Base-by-base conservation (phyloP, 176 grass and related monocot genomes). In the Miscanthus lutarioriparius region DNA sequence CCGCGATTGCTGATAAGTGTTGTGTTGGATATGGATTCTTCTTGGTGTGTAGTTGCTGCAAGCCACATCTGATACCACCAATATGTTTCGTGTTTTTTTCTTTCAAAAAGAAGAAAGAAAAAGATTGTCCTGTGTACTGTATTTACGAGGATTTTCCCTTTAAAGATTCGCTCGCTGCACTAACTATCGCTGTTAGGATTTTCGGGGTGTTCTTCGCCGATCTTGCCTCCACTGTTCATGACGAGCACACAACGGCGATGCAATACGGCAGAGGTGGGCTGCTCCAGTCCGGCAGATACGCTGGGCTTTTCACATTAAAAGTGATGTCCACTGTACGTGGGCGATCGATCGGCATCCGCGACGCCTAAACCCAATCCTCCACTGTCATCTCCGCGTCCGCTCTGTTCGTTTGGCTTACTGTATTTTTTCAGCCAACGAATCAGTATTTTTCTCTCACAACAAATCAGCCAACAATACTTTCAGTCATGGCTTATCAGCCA, bases 21-120 rank as follows among this genome's bases (percentile, higher is more conserved):
- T 66, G 70, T 43, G 58, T 15, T 56, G 84, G 70, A 75, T 58
- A 32, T 54, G 84, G 70, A 75, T 58, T 58, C 61, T 67, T 75
- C n/a, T 13, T 56, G 61, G 59, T 67, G 53, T 22, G 67, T 58
- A 20, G 33, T 39, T 20, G 80, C 49, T 59, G 80, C 48, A 59
- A 71, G 80, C 80, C 37, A 72, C 49, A 27, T 59, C 47, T 22
- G 48, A 20, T 15, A 14, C 44, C 11, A 36, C 19, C 16, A 9
- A 20, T 25, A 19, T 17, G 10, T 40, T 6, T 44, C 43, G 5
- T 19, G 30, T 38, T 26, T 19, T 20, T 41, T 33, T 1, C 8
- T 62, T 25, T 75, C 23, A 64, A 14, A 64, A 14, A 25, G 10
- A 13, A 41, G 11, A 11, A 23, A 70, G 5, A 6, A 40, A 40